These are phyloP conservation scores for Fomitopsis betulina DNA, from an alignment of 1,284 basidiomycete species.

Conservation along the genomic window DNA sequence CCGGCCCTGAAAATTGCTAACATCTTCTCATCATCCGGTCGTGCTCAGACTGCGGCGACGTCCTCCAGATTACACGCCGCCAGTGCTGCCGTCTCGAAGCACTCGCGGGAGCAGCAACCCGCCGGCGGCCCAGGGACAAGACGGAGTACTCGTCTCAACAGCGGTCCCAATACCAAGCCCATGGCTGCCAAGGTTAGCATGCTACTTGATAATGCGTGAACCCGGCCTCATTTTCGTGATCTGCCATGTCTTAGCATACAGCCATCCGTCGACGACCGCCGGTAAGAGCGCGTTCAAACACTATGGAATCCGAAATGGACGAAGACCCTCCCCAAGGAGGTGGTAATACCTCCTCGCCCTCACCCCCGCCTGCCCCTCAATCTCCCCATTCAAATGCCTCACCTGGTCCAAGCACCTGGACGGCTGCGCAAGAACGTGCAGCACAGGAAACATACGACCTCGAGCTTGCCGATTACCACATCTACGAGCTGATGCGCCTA, in stretches of 20 bases:
- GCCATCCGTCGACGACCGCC: conserved; percentile 51
- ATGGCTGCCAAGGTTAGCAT: conserved; percentile 14
- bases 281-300: conserved; percentile 47
- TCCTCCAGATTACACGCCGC: conserved; percentile 43
- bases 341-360: conserved; percentile 34
- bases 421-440: conserved; percentile 55
- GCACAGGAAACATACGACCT: conserved; percentile 67
- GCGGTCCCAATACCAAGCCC: conserved; percentile 47
- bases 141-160: conserved; percentile 65
- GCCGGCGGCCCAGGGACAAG: conserved; percentile 41
- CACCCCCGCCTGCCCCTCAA: conserved; percentile 50
- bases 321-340: conserved; percentile 45
- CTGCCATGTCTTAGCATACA: conserved; percentile 12
- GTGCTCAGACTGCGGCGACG: conserved; percentile 56
- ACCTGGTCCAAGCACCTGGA: conserved; percentile 54
- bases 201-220: neutral
- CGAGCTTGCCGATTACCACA: conserved; percentile 75
- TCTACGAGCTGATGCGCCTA: conserved; percentile 76
- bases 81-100: conserved; percentile 37
- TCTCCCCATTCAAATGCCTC: conserved; percentile 52
- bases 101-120: conserved; percentile 37
- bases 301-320: conserved; percentile 64
- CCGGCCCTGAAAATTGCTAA: conserved; percentile 75
- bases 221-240: conserved; percentile 2
- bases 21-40: conserved; percentile 75